Percentiles rank a stretch among this genome's conserved stretches.
Conservation (phyloP, 1,284 basidiomycete species). For the Schizophyllum amplum region DNA sequence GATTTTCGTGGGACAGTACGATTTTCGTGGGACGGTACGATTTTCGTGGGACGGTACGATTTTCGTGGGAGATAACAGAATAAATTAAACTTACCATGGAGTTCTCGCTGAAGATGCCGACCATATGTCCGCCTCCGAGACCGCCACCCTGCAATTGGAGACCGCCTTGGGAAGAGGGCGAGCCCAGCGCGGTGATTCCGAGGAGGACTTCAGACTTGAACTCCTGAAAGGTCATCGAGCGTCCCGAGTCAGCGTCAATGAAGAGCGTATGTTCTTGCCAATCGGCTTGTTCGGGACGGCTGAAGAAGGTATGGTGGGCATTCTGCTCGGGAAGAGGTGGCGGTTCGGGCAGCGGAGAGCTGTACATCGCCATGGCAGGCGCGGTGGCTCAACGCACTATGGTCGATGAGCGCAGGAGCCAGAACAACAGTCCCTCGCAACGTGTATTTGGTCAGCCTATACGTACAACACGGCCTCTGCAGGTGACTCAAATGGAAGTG, state of each 20-base stretch:
- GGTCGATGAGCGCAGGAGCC: too few relatives aligned
- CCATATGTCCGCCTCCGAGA: too few relatives aligned
- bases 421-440: too few relatives aligned
- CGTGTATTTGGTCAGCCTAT: too few relatives aligned
- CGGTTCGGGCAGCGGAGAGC: slow-evolving; percentile 32
- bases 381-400: too few relatives aligned
- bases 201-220: slow-evolving; percentile 43
- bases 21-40: too few relatives aligned
- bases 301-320: slow-evolving; percentile 47
- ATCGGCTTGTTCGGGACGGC: slow-evolving; percentile 38
- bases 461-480: too few relatives aligned
- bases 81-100: slow-evolving; percentile 55
- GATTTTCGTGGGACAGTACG: too few relatives aligned
- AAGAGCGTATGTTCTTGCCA: slow-evolving; percentile 50
- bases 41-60: background rate
- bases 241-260: slow-evolving; percentile 48
- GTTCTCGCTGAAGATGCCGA: slow-evolving; percentile 65
- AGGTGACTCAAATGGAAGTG: too few relatives aligned
- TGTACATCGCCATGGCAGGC: slow-evolving; percentile 9
- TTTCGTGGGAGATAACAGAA: slow-evolving; percentile 6
- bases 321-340: slow-evolving; percentile 40
- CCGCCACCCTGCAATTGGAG: slow-evolving; percentile 39
- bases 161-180: too few relatives aligned
- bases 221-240: slow-evolving; percentile 35
- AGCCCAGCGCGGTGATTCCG: slow-evolving; percentile 53